Evolutionary conservation across 2,329 filamentous ascomycete species (phyloP).

Genomic region (Penicillium nordicum): DNA sequence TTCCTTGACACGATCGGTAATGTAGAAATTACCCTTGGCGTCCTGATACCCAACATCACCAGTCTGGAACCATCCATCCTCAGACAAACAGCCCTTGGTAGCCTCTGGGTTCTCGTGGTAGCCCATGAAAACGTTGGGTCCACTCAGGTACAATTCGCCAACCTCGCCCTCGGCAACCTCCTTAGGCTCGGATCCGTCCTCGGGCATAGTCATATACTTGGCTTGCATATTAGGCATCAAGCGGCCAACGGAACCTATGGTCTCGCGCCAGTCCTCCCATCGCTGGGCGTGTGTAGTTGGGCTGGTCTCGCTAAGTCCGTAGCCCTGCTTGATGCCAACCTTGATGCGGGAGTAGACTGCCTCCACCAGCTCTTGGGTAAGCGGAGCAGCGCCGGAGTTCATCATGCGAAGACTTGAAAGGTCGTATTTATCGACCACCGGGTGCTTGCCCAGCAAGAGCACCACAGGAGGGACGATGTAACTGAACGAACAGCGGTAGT

Average conservation of each 20-base stretch:
- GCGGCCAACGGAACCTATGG: conserved; percentile 73
- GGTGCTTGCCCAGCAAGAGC: conserved; percentile 74
- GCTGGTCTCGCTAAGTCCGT: conserved; percentile 83
- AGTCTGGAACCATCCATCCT: conserved; percentile 83
- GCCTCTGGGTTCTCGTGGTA: conserved; percentile 59
- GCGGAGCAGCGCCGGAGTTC: conserved; percentile 81
- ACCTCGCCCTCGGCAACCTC: conserved; percentile 62
- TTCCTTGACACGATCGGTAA: conserved; percentile 78
- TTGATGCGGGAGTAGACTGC: conserved; percentile 70
- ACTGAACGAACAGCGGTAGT: conserved; percentile 69
- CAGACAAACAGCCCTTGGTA: conserved; percentile 54
- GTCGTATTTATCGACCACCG: conserved; percentile 74
- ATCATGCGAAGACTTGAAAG: conserved; percentile 75
- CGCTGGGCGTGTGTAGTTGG: conserved; percentile 72
- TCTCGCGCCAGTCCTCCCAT: conserved; percentile 71
- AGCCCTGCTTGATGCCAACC: conserved; percentile 85
- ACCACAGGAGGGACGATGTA: conserved; percentile 85
- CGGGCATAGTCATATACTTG: conserved; percentile 67
- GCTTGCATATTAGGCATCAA: conserved; percentile 76
- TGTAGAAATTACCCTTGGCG: conserved; percentile 75
- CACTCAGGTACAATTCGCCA: conserved; percentile 67
- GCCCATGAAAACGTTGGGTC: conserved; percentile 62
- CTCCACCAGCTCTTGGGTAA: conserved; percentile 76
- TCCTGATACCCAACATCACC: conserved; percentile 83
- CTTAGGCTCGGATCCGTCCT: conserved; percentile 44